phyloP scores from a whole-genome alignment of 345 rosid species.

The Toxicodendron radicans region DNA sequence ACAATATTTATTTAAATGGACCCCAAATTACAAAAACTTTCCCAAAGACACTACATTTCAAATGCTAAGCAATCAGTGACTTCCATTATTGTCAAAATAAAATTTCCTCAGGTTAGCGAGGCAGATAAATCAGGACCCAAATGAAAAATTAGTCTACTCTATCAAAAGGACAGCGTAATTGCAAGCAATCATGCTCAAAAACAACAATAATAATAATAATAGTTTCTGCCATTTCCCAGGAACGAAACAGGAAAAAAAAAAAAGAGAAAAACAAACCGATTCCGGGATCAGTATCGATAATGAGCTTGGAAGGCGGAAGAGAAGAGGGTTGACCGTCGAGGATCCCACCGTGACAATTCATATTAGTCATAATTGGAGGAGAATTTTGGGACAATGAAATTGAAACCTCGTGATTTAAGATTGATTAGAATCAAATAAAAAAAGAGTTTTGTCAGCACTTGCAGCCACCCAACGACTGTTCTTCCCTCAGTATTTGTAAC shows the following conservation, averaged over 20 bases:
- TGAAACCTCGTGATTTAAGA: neutral
- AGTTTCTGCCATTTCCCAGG: neutral
- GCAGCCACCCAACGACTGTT: too few species aligned
- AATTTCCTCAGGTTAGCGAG: too few species aligned
- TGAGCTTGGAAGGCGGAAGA: constrained; percentile 53
- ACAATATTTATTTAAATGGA: neutral
- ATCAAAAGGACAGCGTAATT: too few species aligned
- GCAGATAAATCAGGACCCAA: too few species aligned
- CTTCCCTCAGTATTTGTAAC: too few species aligned
- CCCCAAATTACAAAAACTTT: neutral
- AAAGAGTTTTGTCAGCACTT: too few species aligned
- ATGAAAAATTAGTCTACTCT: too few species aligned
- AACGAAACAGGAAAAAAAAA: neutral
- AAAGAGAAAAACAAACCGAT: constrained; percentile 65
- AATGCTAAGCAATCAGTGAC: neutral
- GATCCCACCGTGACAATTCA: constrained; percentile 27
- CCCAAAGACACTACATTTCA: neutral
- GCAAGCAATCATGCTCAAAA: too few species aligned
- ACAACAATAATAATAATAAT: too few species aligned
- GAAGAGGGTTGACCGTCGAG: constrained; percentile 26
- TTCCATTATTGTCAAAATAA: neutral
- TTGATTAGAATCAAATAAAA: neutral
- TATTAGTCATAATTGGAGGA: neutral
- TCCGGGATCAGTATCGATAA: constrained; percentile 97
- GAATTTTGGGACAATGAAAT: neutral